These are phyloP conservation scores for Pyrenophora tritici-repentis DNA, from an alignment of 2,329 filamentous ascomycete species.

Conservation along the genomic window DNA sequence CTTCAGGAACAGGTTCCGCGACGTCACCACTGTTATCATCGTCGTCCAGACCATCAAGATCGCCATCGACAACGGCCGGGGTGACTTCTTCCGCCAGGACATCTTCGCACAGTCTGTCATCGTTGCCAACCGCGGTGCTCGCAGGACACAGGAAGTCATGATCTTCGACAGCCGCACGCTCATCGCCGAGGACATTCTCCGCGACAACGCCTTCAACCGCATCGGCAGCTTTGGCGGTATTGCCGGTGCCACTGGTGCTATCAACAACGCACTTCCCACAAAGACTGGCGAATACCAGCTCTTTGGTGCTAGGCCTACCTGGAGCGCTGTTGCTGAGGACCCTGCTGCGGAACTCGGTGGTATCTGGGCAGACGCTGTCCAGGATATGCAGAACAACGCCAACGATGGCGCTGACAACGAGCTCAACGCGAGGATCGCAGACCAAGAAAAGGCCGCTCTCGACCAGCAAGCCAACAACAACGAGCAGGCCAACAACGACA, in stretches of 20 bases:
- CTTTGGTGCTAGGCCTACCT: constrained; percentile 35
- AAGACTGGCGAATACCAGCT: constrained; percentile 35
- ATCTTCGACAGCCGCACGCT: constrained; percentile 35
- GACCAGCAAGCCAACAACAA: not conserved
- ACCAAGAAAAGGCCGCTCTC: constrained; percentile 25
- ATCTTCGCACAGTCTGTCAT: constrained; percentile 37
- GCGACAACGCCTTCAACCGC: constrained; percentile 19
- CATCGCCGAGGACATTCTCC: constrained; percentile 34
- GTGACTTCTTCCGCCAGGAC: constrained; percentile 28
- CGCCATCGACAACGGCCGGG: constrained; percentile 30
- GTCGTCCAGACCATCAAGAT: constrained; percentile 41
- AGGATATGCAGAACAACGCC: constrained; percentile 32
- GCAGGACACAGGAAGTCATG: constrained; percentile 35
- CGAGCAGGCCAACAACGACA: too few species aligned
- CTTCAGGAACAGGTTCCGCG: constrained; percentile 26
- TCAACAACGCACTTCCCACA: constrained; percentile 19
- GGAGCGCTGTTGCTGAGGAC: constrained; percentile 31
- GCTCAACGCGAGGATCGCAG: constrained; percentile 28
- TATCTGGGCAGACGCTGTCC: constrained; percentile 33
- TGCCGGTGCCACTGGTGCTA: constrained; percentile 17
- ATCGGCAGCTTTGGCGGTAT: constrained; percentile 18
- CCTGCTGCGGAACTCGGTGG: constrained; percentile 35
- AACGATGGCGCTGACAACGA: constrained; percentile 31
- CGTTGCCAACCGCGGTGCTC: constrained; percentile 36
- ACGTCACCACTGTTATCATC: constrained; percentile 32